These are phyloP conservation scores for Russula sp. DNA, from an alignment of 768 basidiomycete species.

Conservation along the genomic window DNA sequence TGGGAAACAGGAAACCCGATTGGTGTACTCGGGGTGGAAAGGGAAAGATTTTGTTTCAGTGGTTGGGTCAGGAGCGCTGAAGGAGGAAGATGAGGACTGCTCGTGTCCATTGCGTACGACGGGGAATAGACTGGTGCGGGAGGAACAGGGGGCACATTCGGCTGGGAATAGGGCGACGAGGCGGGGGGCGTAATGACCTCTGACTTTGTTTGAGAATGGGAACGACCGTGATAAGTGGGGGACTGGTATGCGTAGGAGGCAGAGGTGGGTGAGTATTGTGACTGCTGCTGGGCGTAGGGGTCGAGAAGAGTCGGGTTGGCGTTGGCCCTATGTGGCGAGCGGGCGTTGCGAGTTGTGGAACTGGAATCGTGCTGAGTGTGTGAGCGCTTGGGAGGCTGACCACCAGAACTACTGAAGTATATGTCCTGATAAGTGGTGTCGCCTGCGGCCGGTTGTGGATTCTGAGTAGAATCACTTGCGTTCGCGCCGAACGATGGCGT, in stretches of 20 bases:
- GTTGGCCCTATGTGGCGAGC: slow-evolving; percentile 62
- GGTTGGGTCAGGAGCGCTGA: slow-evolving; percentile 51
- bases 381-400: slow-evolving; percentile 53
- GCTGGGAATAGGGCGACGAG: slow-evolving; percentile 59
- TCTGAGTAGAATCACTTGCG: slow-evolving; percentile 30
- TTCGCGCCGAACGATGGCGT: slow-evolving; percentile 43
- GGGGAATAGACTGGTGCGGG: slow-evolving; percentile 42
- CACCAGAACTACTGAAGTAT: slow-evolving; percentile 54
- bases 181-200: slow-evolving; percentile 33
- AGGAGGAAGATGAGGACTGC: slow-evolving; percentile 57
- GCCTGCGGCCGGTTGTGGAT: slow-evolving; percentile 43
- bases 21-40: slow-evolving; percentile 70
- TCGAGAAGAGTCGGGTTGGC: slow-evolving; percentile 52
- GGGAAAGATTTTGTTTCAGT: slow-evolving; percentile 49
- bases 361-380: slow-evolving; percentile 53
- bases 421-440: slow-evolving; percentile 49
- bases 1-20: slow-evolving; percentile 60
- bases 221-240: slow-evolving; percentile 43
- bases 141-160: slow-evolving; percentile 39
- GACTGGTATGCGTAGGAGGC: slow-evolving; percentile 48
- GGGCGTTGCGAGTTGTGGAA: slow-evolving; percentile 47
- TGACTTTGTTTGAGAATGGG: slow-evolving; percentile 53
- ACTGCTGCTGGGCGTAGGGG: slow-evolving; percentile 66
- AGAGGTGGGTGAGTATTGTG: slow-evolving; percentile 61
- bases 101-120: slow-evolving; percentile 60